Percentiles rank a stretch among this genome's conserved stretches.
These are phyloP conservation scores for Yamadazyma laniorum DNA, from an alignment of 805 yeast genomes.

Conservation along the genomic window DNA sequence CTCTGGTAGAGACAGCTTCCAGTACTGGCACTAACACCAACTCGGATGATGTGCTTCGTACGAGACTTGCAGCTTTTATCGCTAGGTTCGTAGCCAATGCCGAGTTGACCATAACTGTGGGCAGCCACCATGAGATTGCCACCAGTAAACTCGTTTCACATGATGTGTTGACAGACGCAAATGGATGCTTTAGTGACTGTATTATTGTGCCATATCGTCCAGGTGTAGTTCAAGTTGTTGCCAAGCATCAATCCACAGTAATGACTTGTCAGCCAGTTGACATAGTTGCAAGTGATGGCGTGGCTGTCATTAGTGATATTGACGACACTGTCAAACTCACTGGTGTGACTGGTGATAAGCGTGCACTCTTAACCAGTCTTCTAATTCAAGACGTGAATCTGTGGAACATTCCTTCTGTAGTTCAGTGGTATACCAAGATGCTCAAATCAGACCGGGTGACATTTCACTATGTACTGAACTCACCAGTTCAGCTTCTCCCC, in stretches of 20 bases:
- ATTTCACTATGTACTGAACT: slow-evolving; percentile 93
- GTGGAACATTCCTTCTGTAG: slow-evolving; percentile 75
- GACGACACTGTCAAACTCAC: slow-evolving; percentile 93
- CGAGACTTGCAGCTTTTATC: slow-evolving; percentile 67
- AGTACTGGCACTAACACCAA: neutral
- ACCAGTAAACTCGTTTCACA: slow-evolving; percentile 25
- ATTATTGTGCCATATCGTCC: slow-evolving; percentile 62
- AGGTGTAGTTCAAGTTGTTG: slow-evolving; percentile 50
- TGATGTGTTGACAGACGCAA: slow-evolving; percentile 52
- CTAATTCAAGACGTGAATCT: slow-evolving; percentile 61
- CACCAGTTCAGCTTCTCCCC: slow-evolving; percentile 86
- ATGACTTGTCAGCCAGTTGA: slow-evolving; percentile 46
- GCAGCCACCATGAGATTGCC: slow-evolving; percentile 41
- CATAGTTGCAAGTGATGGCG: slow-evolving; percentile 47
- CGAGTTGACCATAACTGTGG: slow-evolving; percentile 53
- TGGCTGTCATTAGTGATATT: slow-evolving; percentile 82
- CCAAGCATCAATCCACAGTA: slow-evolving; percentile 46
- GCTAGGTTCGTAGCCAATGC: slow-evolving; percentile 63
- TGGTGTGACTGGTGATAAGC: slow-evolving; percentile 85
- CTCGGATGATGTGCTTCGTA: slow-evolving; percentile 41
- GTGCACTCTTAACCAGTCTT: slow-evolving; percentile 76
- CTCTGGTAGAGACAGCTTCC: slow-evolving; percentile 9
- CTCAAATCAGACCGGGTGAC: slow-evolving; percentile 43
- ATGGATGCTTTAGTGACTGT: slow-evolving; percentile 62
- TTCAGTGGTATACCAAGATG: slow-evolving; percentile 66